phyloP scores from a whole-genome alignment of 768 basidiomycete species.

The Termitomyces heimii region DNA sequence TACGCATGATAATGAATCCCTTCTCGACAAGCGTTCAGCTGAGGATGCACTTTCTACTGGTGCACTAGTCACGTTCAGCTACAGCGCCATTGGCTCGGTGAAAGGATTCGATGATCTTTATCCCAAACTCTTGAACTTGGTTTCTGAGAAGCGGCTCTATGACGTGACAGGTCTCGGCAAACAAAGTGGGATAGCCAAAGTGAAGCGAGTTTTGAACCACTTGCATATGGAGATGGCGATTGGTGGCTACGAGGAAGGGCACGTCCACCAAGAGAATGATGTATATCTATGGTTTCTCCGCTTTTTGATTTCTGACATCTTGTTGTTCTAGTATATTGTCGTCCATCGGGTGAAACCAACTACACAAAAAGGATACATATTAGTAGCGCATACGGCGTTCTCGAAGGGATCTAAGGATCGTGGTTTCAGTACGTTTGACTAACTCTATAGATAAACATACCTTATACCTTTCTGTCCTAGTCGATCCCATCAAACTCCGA shows the following conservation, averaged over 20 bases:
- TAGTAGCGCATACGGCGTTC: constrained; percentile 92
- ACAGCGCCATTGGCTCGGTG: constrained; percentile 85
- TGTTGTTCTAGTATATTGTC: constrained; percentile 71
- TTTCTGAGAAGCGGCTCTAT: constrained; percentile 77
- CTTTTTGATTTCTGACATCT: background rate
- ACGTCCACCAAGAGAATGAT: constrained; percentile 95
- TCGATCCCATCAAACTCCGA: constrained; percentile 78
- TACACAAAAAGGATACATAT: constrained; percentile 87
- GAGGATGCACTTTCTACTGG: constrained; percentile 95
- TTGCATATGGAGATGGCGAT: constrained; percentile 90
- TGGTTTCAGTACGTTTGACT: constrained; percentile 58
- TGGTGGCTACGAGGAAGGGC: constrained; percentile 84
- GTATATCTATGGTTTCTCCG: constrained; percentile 39
- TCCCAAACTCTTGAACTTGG: constrained; percentile 88
- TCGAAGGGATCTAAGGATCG: constrained; percentile 75
- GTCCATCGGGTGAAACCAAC: constrained; percentile 87
- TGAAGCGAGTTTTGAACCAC: constrained; percentile 75
- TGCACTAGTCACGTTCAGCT: constrained; percentile 87
- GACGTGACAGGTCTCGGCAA: constrained; percentile 56
- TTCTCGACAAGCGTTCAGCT: constrained; percentile 82
- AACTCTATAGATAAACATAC: background rate
- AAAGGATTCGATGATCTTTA: constrained; percentile 98
- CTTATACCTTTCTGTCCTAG: constrained; percentile 33
- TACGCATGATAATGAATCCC: constrained; percentile 97
- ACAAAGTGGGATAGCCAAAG: constrained; percentile 49